A percentile compares a stretch with the other conserved stretches of the same genome.
Conservation (phyloP, 345 rosid genomes). For the Microthlaspi erraticum region DNA sequence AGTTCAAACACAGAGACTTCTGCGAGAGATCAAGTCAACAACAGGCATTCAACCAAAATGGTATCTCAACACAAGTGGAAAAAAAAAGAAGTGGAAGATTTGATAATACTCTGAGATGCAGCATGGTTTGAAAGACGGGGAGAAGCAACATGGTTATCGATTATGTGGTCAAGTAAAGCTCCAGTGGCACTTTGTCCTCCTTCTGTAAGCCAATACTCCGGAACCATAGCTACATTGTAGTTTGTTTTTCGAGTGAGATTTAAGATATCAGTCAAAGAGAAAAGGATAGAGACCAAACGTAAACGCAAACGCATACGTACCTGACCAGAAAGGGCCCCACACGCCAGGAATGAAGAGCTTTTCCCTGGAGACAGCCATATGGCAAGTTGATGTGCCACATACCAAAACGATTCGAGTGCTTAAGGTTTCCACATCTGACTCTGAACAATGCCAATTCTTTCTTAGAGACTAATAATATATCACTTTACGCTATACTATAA, state of each 20-base stretch:
- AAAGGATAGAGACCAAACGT: background rate
- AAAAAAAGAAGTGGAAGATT: background rate
- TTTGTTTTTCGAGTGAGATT: slow-evolving; percentile 2
- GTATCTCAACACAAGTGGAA: background rate
- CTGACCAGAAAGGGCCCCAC: slow-evolving; percentile 99
- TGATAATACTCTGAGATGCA: slow-evolving; percentile 78
- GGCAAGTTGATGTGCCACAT: slow-evolving; percentile 97
- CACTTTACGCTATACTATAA: background rate
- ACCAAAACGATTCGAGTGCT: slow-evolving; percentile 85
- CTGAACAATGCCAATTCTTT: slow-evolving; percentile 43
- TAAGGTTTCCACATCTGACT: slow-evolving; percentile 64
- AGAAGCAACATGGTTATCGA: slow-evolving; percentile 92
- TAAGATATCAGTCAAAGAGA: background rate
- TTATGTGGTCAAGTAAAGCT: slow-evolving; percentile 80
- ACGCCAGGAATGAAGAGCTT: slow-evolving; percentile 95
- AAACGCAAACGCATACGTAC: slow-evolving; percentile 44
- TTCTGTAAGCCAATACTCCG: slow-evolving; percentile 96
- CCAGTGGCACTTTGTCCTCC: slow-evolving; percentile 99
- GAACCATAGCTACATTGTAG: slow-evolving; percentile 69
- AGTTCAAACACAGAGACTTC: slow-evolving; percentile 79
- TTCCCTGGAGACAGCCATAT: slow-evolving; percentile 86
- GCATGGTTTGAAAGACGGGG: slow-evolving; percentile 87
- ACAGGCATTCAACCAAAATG: slow-evolving; percentile 20
- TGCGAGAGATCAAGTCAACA: slow-evolving; percentile 46
- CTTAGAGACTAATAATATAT: slow-evolving; percentile 13